These are phyloP conservation scores for Aspergillus baeticus DNA, from an alignment of 495 filamentous ascomycete species.

Conservation along the genomic window DNA sequence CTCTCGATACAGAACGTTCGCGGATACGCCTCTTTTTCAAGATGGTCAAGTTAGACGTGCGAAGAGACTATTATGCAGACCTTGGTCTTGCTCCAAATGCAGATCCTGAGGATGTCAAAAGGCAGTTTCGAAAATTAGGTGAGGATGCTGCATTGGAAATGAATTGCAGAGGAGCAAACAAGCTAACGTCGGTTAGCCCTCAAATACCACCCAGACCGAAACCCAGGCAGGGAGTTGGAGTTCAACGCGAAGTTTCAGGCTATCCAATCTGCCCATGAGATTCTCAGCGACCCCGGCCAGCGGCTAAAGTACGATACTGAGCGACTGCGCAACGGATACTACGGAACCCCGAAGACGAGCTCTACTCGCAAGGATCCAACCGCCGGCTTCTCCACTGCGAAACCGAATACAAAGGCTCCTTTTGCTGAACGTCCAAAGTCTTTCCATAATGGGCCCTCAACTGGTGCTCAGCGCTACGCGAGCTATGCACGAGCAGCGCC, in stretches of 20 bases:
- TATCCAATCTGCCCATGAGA: slow-evolving; percentile 83
- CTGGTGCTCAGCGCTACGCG: slow-evolving; percentile 55
- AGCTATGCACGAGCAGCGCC: slow-evolving; percentile 47
- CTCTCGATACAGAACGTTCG: slow-evolving; percentile 2
- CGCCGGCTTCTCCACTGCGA: slow-evolving; percentile 24
- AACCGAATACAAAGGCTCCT: slow-evolving; percentile 28
- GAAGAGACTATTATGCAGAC: slow-evolving; percentile 84
- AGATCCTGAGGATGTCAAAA: slow-evolving; percentile 72
- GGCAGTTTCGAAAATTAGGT: slow-evolving; percentile 84
- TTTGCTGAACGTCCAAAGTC: slow-evolving; percentile 27
- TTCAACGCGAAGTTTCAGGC: slow-evolving; percentile 78
- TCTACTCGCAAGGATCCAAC: slow-evolving; percentile 29
- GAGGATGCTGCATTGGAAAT: slow-evolving; percentile 16
- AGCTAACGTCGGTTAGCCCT: slow-evolving; percentile 54
- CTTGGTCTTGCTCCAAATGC: slow-evolving; percentile 65
- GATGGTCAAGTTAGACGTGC: slow-evolving; percentile 75
- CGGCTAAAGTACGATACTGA: slow-evolving; percentile 77
- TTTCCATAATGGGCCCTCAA: slow-evolving; percentile 43
- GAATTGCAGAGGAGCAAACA: neutral
- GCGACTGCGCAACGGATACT: slow-evolving; percentile 51
- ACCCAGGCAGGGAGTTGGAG: slow-evolving; percentile 76
- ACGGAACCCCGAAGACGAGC: slow-evolving; percentile 33
- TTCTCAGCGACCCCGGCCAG: slow-evolving; percentile 66
- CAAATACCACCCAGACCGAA: slow-evolving; percentile 86
- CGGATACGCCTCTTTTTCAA: slow-evolving; percentile 24